phyloP scores from a whole-genome alignment of 2,329 filamentous ascomycete genomes.

The Tolypocladium sp. region DNA sequence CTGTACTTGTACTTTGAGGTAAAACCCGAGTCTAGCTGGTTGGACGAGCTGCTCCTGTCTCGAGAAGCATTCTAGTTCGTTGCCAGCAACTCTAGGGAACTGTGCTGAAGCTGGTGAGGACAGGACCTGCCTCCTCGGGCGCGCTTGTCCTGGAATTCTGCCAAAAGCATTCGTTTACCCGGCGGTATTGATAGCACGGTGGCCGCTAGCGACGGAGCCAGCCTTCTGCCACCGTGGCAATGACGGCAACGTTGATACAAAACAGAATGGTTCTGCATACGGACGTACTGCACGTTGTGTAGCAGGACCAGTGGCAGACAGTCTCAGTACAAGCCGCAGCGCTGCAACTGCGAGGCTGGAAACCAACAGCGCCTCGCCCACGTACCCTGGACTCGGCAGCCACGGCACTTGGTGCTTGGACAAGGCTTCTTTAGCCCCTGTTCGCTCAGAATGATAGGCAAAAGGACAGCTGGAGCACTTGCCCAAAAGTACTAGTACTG shows the following conservation, averaged over 20 bases:
- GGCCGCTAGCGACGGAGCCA: background rate
- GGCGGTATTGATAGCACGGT: background rate
- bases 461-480: background rate
- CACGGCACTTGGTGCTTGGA: constrained; percentile 18
- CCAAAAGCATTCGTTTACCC: background rate
- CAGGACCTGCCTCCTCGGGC: background rate
- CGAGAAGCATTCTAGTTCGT: background rate
- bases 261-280: background rate
- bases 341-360: background rate
- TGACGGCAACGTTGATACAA: background rate
- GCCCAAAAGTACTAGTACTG: background rate
- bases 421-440: constrained; percentile 6
- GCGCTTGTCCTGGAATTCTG: background rate
- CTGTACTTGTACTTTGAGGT: too few species aligned
- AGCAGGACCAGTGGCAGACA: background rate
- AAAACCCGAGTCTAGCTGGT: too few species aligned
- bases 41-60: background rate
- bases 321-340: background rate
- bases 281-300: background rate
- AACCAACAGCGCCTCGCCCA: background rate
- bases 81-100: background rate
- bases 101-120: background rate
- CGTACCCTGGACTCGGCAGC: constrained; percentile 11
- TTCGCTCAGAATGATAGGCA: background rate
- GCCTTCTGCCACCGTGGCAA: background rate